Base-by-base conservation (phyloP, 2,329 filamentous ascomycete species). In the Exophiala mesophila region DNA sequence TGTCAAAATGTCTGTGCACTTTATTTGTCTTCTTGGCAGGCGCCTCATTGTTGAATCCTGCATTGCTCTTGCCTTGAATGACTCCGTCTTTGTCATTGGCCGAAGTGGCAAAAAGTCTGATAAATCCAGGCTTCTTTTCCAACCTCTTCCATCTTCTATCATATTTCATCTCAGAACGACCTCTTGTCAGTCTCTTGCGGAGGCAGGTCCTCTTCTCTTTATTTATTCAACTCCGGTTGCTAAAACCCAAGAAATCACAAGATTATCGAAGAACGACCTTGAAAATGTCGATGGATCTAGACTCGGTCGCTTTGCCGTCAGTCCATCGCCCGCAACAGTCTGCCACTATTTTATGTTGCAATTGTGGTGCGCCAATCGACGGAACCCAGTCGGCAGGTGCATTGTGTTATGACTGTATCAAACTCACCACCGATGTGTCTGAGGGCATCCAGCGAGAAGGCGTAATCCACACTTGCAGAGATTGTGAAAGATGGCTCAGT, bases 341-440 rank as follows among this genome's bases (percentile, higher is more conserved):
- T 62, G 55, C 18, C 46, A 86, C 82, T n/a, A 95, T 97, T 61
- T 84, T 98, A 45, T 98, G 92, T 69, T 95, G 88, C 72, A 95
- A 97, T 74, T 98, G 92, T 66, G 92, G 90, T 61, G 88, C 87
- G 47, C 83, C 90, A 28, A 95, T 98, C 59, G 89, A 96, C 66
- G 92, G 92, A 65, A 95, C 88, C 13, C 80, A 81, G 10, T 76
- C 86, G 18, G 82, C 85, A 39, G 88, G 88, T 49, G 89, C 92
- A 29, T 82, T 96, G 44, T 98, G 92, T 71, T 88, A 88, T 65
- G 90, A 97, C 72, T 97, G 92, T 66, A 81, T 97, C 62, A 95
- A 94, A 65, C 78, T 94, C 56, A 94, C 88, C 36, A 80, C 94
- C 67, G 92, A 98, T 67, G 90, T 96, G 55, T 94, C 89, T 18